phyloP scores from a whole-genome alignment of 2,329 filamentous ascomycete species.

The Ceratocystis alfenasii region DNA sequence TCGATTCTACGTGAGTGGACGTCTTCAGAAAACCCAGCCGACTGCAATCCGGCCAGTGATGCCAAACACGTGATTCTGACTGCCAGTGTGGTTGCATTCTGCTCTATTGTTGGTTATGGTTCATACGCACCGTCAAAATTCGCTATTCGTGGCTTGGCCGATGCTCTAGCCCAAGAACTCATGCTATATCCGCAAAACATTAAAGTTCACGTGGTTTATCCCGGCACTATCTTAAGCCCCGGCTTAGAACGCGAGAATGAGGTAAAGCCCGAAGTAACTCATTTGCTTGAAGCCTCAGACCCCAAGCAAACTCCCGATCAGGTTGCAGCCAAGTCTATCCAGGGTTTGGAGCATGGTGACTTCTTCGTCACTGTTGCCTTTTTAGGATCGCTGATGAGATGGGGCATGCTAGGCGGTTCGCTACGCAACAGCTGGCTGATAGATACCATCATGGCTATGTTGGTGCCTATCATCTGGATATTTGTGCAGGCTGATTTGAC shows the following conservation, averaged over 20 bases:
- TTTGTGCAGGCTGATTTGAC: conserved; percentile 47
- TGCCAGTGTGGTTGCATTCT: conserved; percentile 61
- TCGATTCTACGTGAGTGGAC: conserved; percentile 68
- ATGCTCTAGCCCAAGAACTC: conserved; percentile 73
- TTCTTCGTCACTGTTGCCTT: conserved; percentile 68
- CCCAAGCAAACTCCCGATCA: conserved; percentile 64
- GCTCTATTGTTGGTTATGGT: conserved; percentile 67
- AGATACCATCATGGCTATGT: conserved; percentile 45
- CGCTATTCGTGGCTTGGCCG: conserved; percentile 70
- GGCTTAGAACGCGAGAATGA: conserved; percentile 65
- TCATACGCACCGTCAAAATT: conserved; percentile 78
- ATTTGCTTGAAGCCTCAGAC: conserved; percentile 70
- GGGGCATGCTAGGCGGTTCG: conserved; percentile 42
- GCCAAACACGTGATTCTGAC: conserved; percentile 78
- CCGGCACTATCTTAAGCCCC: conserved; percentile 68
- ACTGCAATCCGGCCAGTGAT: conserved; percentile 31
- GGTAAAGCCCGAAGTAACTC: conserved; percentile 69
- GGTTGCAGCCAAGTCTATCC: conserved; percentile 59
- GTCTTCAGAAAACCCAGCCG: conserved; percentile 24
- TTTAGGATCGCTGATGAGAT: conserved; percentile 61
- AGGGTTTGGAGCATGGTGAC: conserved; percentile 65
- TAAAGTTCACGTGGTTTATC: conserved; percentile 69
- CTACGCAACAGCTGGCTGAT: conserved; percentile 47
- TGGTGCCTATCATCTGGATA: conserved; percentile 44
- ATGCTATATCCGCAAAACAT: conserved; percentile 76